Conservation (phyloP, 257 asterid species). For the Gardenia jasminoides region DNA sequence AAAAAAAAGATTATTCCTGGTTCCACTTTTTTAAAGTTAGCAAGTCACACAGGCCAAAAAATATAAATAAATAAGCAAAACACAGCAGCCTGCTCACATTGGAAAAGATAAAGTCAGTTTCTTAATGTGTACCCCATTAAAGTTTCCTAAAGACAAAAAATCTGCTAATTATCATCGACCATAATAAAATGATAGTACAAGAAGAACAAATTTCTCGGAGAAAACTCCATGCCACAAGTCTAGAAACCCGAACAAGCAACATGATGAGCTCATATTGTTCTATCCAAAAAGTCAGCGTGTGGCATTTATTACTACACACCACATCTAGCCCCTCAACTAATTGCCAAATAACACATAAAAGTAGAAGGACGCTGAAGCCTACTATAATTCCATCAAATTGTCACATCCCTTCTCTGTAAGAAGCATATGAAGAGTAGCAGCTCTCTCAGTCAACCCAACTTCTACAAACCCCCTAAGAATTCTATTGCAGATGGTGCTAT, state of each 20-base stretch:
- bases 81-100: no score
- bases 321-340: background rate
- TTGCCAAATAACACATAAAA: background rate
- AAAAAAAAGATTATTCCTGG: no score
- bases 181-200: background rate
- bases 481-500: constrained; percentile 47
- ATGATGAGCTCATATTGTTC: no score
- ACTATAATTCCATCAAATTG: constrained; percentile 21
- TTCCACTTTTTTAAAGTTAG: no score
- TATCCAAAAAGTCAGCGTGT: background rate
- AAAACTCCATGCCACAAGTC: background rate
- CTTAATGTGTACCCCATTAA: background rate
- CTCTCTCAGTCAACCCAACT: constrained; percentile 50
- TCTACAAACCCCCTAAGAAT: constrained; percentile 51
- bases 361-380: background rate
- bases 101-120: no score
- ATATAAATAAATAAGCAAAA: no score
- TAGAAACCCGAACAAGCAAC: no score
- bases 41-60: background rate
- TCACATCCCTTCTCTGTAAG: constrained; percentile 54
- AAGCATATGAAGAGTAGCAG: constrained; percentile 37
- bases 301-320: background rate
- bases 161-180: background rate
- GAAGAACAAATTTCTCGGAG: background rate
- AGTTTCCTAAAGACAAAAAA: background rate